These are phyloP conservation scores for Ustulina deusta DNA, from an alignment of 2,329 filamentous ascomycete genomes.

Conservation along the genomic window DNA sequence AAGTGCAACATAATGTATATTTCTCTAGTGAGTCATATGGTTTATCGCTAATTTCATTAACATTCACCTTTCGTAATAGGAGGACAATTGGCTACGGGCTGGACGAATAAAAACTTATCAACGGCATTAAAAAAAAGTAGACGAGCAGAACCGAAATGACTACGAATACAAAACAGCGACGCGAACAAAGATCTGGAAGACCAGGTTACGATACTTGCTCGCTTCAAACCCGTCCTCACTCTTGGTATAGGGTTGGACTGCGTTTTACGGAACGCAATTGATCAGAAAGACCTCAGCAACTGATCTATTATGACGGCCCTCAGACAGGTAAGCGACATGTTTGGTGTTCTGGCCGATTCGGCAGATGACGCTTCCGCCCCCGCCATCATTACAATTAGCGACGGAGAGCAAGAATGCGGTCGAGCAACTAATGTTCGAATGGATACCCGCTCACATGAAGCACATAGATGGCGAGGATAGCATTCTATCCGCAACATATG, in stretches of 20 bases:
- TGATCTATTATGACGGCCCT: neutral
- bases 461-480: neutral
- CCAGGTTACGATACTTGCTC: neutral
- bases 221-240: neutral
- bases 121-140: too few relatives aligned
- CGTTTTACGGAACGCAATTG: neutral
- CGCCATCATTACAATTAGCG: neutral
- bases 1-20: too few relatives aligned
- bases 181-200: neutral
- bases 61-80: too few relatives aligned
- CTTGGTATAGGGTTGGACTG: too few relatives aligned
- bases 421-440: conserved; percentile 6
- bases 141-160: too few relatives aligned
- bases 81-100: too few relatives aligned
- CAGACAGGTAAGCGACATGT: neutral
- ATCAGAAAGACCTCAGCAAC: neutral
- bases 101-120: too few relatives aligned
- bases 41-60: too few relatives aligned
- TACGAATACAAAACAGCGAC: too few relatives aligned
- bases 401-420: conserved; percentile 3
- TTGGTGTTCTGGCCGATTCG: conserved; percentile 7
- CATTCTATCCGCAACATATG: neutral
- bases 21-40: too few relatives aligned
- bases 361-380: neutral
- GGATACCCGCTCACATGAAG: neutral